phyloP scores from a whole-genome alignment of 768 basidiomycete genomes.

The Lactarius deliciosus region DNA sequence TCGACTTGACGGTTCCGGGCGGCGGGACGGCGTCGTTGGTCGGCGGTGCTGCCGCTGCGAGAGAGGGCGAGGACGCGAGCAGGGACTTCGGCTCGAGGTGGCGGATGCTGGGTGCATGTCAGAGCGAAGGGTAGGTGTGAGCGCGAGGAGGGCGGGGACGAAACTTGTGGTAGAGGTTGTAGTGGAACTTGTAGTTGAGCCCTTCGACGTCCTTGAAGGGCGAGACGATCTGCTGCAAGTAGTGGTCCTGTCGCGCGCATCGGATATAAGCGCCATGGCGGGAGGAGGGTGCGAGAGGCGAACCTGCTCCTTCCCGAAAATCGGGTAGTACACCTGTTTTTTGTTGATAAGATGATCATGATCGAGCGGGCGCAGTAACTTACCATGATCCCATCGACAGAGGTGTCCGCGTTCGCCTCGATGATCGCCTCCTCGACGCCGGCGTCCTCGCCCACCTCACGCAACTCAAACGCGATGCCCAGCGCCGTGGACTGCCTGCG shows the following conservation, averaged over 20 bases:
- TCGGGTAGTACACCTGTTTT: conserved; percentile 90
- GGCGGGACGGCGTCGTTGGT: conserved; percentile 62
- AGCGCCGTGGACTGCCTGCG: conserved; percentile 85
- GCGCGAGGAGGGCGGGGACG: not conserved
- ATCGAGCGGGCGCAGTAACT: conserved; percentile 27
- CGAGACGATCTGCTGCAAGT: conserved; percentile 95
- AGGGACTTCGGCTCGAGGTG: conserved; percentile 83
- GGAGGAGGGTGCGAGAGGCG: not conserved
- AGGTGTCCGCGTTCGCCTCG: conserved; percentile 86
- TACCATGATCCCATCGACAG: conserved; percentile 94
- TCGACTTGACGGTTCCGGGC: conserved; percentile 87
- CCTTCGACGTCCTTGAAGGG: conserved; percentile 98
- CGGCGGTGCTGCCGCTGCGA: conserved; percentile 36
- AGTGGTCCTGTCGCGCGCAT: conserved; percentile 71
- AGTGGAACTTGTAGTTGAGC: conserved; percentile 92
- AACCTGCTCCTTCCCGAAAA: conserved; percentile 87
- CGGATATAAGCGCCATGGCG: too few species aligned
- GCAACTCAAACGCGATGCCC: conserved; percentile 84
- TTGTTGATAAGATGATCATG: too few species aligned
- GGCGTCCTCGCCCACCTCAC: conserved; percentile 75
- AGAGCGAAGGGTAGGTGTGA: conserved; percentile 6
- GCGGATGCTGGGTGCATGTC: conserved; percentile 66
- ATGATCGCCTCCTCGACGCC: conserved; percentile 96
- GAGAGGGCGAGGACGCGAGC: conserved; percentile 41
- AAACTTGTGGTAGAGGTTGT: conserved; percentile 93